These are phyloP conservation scores for Monilinia aucupariae DNA, from an alignment of 2,329 filamentous ascomycete species.

Conservation along the genomic window DNA sequence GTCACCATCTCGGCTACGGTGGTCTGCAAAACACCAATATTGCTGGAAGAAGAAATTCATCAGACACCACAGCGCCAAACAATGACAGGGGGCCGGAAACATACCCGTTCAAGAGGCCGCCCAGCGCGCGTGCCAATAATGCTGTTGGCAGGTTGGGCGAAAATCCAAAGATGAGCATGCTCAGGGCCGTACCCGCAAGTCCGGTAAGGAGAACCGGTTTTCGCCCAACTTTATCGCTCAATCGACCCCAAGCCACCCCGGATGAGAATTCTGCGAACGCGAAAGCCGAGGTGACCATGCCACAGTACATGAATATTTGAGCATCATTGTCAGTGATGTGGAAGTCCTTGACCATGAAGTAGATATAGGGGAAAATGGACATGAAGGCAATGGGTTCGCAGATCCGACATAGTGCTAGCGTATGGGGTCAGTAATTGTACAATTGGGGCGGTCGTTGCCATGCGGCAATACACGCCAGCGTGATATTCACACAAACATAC, in stretches of 20 bases:
- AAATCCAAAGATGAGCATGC: conserved; percentile 90
- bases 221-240: conserved; percentile 87
- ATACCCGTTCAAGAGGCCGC: conserved; percentile 87
- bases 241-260: conserved; percentile 83
- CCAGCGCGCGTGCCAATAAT: conserved; percentile 79
- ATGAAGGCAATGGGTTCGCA: conserved; percentile 99
- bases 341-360: conserved; percentile 95
- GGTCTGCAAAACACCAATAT: conserved; percentile 91
- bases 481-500: conserved; percentile 36
- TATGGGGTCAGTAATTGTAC: background rate
- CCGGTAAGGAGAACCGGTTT: conserved; percentile 89
- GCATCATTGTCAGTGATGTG: conserved; percentile 71
- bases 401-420: conserved; percentile 79
- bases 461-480: background rate
- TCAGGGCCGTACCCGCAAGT: conserved; percentile 84
- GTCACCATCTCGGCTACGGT: conserved; percentile 93
- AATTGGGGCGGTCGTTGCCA: background rate
- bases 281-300: conserved; percentile 94
- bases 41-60: conserved; percentile 45
- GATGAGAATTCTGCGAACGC: conserved; percentile 93
- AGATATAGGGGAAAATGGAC: conserved; percentile 98
- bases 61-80: conserved; percentile 17
- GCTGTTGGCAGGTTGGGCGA: conserved; percentile 76
- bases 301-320: conserved; percentile 85
- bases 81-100: conserved; percentile 32